Evolutionary conservation across 352 stramenopile genomes (phyloP).

Genomic region (Pythium phragmitis): DNA sequence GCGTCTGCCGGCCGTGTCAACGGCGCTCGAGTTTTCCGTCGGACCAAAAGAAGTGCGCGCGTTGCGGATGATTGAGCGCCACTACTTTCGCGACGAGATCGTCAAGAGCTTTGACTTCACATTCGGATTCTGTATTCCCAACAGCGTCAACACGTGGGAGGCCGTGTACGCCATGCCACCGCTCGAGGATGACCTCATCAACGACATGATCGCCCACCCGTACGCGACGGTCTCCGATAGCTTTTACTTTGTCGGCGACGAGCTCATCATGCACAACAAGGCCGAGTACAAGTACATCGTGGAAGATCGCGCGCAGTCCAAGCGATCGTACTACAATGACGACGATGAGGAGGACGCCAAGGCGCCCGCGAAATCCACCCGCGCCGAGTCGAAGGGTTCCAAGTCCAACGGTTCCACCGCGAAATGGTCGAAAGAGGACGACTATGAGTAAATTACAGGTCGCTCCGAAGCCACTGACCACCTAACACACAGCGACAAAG

Average conservation of each 20-base stretch:
- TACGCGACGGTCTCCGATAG: slow-evolving; percentile 94
- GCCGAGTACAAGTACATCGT: slow-evolving; percentile 92
- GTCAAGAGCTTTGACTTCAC: slow-evolving; percentile 96
- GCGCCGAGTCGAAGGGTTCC: slow-evolving; percentile 57
- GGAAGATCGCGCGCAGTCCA: slow-evolving; percentile 89
- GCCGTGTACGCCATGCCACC: slow-evolving; percentile 93
- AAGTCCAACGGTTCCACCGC: slow-evolving; percentile 42
- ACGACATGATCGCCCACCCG: slow-evolving; percentile 92
- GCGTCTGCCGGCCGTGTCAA: slow-evolving; percentile 87
- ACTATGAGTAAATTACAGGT: slow-evolving; percentile 75
- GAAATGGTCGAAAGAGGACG: slow-evolving; percentile 91
- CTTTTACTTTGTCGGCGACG: slow-evolving; percentile 96
- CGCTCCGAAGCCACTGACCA: background rate
- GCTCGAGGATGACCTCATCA: slow-evolving; percentile 92
- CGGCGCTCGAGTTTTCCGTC: slow-evolving; percentile 92
- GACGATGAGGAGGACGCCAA: slow-evolving; percentile 78
- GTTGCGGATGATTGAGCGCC: slow-evolving; percentile 96
- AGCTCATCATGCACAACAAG: slow-evolving; percentile 97
- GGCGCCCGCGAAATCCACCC: slow-evolving; percentile 48
- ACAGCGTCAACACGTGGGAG: slow-evolving; percentile 95
- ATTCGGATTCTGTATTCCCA: slow-evolving; percentile 96
- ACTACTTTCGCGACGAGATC: slow-evolving; percentile 95
- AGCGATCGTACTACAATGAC: slow-evolving; percentile 89
- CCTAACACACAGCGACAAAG: background rate
- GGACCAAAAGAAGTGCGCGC: slow-evolving; percentile 87